Evolutionary conservation across 2,329 filamentous ascomycete species (phyloP).

Genomic region (Aspergillus udagawae): DNA sequence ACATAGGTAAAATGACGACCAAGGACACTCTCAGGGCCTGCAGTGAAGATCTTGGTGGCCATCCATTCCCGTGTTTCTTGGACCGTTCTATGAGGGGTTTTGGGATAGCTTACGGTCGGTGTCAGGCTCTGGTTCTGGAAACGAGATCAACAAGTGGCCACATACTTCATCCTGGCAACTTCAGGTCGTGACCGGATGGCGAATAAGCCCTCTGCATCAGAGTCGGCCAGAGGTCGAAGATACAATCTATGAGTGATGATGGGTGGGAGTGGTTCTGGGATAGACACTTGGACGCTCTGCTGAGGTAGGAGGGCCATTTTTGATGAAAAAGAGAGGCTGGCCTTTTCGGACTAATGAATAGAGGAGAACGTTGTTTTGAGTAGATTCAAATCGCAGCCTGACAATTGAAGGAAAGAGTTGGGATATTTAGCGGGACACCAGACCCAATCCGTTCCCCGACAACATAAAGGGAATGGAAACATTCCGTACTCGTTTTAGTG

Average conservation of each 20-base stretch:
- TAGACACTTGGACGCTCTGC: background rate
- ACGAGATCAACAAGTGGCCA: background rate
- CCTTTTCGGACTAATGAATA: background rate
- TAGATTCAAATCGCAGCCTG: background rate
- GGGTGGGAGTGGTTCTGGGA: background rate
- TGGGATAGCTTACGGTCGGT: slow-evolving; percentile 16
- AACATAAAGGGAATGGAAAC: background rate
- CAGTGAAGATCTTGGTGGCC: slow-evolving; percentile 15
- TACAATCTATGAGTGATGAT: slow-evolving; percentile 17
- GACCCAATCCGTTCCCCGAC: background rate
- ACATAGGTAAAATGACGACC: slow-evolving; percentile 20
- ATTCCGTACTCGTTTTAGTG: background rate
- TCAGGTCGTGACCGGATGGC: slow-evolving; percentile 22
- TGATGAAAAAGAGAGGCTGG: background rate
- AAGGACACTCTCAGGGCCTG: slow-evolving; percentile 14
- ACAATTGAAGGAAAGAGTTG: background rate
- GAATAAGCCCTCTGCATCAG: slow-evolving; percentile 17
- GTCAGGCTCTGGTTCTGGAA: background rate
- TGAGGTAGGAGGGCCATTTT: background rate
- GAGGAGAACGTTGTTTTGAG: background rate
- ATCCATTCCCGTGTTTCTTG: slow-evolving; percentile 23
- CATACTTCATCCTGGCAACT: slow-evolving; percentile 22
- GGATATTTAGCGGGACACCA: background rate
- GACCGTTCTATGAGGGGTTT: slow-evolving; percentile 18
- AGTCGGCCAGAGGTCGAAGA: slow-evolving; percentile 19